Evolutionary conservation across 345 rosid species (phyloP).

Genomic region (Eucalyptus guilfoylei): DNA sequence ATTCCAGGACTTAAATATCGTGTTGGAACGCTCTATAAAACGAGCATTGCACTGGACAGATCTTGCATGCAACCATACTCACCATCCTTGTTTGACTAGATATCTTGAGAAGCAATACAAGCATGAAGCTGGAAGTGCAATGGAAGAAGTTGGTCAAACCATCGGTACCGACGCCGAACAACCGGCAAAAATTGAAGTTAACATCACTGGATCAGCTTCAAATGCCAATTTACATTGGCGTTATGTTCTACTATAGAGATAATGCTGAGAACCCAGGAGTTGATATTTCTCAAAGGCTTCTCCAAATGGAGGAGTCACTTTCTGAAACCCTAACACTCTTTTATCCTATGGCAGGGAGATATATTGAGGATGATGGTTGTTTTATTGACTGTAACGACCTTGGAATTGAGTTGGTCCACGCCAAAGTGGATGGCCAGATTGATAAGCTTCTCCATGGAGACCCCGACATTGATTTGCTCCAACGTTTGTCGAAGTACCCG

Average conservation of each 20-base stretch:
- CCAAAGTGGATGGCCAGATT: background rate
- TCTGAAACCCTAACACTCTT: background rate
- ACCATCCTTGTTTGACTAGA: background rate
- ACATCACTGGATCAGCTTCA: constrained; percentile 31
- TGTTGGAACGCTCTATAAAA: background rate
- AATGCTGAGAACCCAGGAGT: background rate
- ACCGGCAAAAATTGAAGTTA: constrained; percentile 5
- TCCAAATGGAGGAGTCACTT: background rate
- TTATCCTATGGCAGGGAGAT: background rate
- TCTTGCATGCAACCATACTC: background rate
- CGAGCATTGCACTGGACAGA: background rate
- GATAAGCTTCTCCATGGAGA: background rate
- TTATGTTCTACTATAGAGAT: background rate
- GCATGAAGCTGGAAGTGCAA: constrained; percentile 9
- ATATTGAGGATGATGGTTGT: background rate
- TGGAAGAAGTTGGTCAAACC: constrained; percentile 30
- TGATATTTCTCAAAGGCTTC: background rate
- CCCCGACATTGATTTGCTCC: background rate
- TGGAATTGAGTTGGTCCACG: background rate
- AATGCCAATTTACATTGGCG: constrained; percentile 5
- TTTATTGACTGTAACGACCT: background rate
- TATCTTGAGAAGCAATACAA: background rate
- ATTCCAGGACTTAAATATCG: background rate
- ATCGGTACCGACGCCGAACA: constrained; percentile 25
- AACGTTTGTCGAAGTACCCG: too few species aligned